phyloP scores from a whole-genome alignment of 129 eudicot genomes.

The Artemisia tridentata region DNA sequence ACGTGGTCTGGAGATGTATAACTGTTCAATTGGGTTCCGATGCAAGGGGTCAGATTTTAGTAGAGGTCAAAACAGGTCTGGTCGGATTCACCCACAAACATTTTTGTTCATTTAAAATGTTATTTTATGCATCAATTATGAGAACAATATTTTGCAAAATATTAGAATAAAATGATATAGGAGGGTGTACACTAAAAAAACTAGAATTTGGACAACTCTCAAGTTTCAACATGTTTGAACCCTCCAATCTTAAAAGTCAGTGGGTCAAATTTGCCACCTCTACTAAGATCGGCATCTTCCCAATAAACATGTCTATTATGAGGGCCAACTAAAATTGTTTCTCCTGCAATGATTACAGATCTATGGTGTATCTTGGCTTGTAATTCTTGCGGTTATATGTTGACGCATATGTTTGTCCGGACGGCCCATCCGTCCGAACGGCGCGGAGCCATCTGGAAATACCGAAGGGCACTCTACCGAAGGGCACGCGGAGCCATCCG shows the following conservation, averaged over 20 bases:
- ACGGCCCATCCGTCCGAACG: too few species aligned
- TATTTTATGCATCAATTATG: background rate
- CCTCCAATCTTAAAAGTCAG: background rate
- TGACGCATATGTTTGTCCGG: too few species aligned
- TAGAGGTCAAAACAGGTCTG: background rate
- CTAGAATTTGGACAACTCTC: background rate
- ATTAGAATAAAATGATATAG: background rate
- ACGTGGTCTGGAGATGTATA: too few species aligned
- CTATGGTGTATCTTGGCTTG: constrained; percentile 94
- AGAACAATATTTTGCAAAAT: background rate
- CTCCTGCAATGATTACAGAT: constrained; percentile 53
- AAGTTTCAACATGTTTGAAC: background rate
- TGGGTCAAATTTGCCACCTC: constrained; percentile 7
- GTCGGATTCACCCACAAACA: background rate
- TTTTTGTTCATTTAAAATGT: constrained; percentile 1
- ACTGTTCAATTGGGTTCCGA: background rate
- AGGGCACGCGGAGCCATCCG: too few species aligned
- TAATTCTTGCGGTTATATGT: constrained; percentile 75
- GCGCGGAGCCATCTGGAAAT: too few species aligned
- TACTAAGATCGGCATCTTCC: background rate
- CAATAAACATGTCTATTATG: background rate
- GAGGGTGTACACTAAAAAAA: background rate
- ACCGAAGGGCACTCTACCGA: too few species aligned
- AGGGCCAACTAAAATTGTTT: background rate
- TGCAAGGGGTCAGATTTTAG: background rate